Evolutionary conservation across 2,329 filamentous ascomycete species (phyloP), one percentile per base, ranked within the genome.

Genomic region (Colletotrichum destructivum): DNA sequence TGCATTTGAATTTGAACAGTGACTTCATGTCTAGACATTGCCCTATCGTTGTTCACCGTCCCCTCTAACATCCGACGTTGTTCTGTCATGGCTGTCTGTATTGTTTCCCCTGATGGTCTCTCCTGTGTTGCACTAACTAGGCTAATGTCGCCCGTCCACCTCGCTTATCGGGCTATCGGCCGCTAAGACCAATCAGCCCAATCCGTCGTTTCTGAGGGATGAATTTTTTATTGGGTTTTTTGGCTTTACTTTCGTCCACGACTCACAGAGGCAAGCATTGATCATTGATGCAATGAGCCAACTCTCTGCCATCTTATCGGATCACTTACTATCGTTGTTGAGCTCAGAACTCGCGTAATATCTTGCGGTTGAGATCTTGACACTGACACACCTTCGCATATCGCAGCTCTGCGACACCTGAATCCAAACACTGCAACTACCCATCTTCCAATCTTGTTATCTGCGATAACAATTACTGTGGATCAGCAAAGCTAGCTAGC

Each of bases 101-200:
- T 60, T 26, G 46, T 62, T 69, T 46, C 16, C 18, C 46, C 47
- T 44, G 26, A 56, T 69, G 44, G 51, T 49, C 44, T 49, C 16
- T 38, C 46, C 31, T 23, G 57, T 67, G 57, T 38, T 59, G 31
- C 35, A 38, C 35, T 38, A 12, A 3, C 8, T 38, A 38, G 35
- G 54, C 60, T 72, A 72, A 57, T 52, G 60, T 47, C 40, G 60
- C 55, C 55, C n/a, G 38, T 42, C 55, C 38, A 57, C 51, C 60
- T 69, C 69, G 69, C 69, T 72, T 72, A 72, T 72, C 69, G 44
- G 66, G 31, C 54, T 46, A 64, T 49, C 65, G 59, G 69, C 69
- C 59, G 69, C 69, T 64, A 72, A 64, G 47, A 23, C 69, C 59
- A 69, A 63, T 64, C 69, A 69, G 65, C 55, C 52, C 51, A 31